Conservation (phyloP, 2,329 filamentous ascomycete genomes). For the Neofusicoccum cordaticola region DNA sequence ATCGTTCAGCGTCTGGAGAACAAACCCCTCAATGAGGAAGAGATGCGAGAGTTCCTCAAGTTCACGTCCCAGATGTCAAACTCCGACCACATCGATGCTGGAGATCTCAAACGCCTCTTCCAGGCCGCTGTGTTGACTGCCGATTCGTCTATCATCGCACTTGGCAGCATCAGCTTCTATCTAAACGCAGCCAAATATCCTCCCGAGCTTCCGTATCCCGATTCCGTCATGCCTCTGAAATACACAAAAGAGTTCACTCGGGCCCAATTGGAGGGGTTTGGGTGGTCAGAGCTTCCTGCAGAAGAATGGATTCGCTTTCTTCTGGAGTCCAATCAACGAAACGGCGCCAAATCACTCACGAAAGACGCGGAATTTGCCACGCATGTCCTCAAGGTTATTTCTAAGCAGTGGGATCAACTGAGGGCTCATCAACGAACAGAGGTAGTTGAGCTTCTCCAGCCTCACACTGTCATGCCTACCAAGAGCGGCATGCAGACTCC, state of each 20-base stretch:
- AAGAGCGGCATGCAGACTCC: constrained; percentile 87
- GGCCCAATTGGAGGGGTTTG: constrained; percentile 71
- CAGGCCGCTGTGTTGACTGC: constrained; percentile 74
- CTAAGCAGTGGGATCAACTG: constrained; percentile 86
- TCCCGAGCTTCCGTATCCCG: constrained; percentile 11
- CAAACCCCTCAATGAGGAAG: constrained; percentile 73
- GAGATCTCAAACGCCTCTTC: constrained; percentile 67
- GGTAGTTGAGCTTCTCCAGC: constrained; percentile 63
- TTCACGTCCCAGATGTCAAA: constrained; percentile 76
- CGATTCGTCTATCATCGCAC: constrained; percentile 56
- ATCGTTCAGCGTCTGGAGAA: constrained; percentile 79
- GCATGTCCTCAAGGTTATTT: constrained; percentile 74
- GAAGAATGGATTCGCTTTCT: constrained; percentile 72
- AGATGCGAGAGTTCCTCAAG: constrained; percentile 77
- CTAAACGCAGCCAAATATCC: constrained; percentile 73
- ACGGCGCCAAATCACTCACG: constrained; percentile 61
- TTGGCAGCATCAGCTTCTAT: constrained; percentile 80
- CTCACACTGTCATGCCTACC: constrained; percentile 78
- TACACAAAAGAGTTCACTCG: constrained; percentile 69
- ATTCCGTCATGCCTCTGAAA: constrained; percentile 64
- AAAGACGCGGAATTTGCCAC: constrained; percentile 69
- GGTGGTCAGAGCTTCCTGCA: constrained; percentile 82
- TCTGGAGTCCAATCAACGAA: constrained; percentile 29
- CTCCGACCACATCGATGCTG: constrained; percentile 67
- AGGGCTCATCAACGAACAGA: constrained; percentile 63